Evolutionary conservation across 441 rosid species (phyloP).

Genomic region (Gossypium gossypioides): DNA sequence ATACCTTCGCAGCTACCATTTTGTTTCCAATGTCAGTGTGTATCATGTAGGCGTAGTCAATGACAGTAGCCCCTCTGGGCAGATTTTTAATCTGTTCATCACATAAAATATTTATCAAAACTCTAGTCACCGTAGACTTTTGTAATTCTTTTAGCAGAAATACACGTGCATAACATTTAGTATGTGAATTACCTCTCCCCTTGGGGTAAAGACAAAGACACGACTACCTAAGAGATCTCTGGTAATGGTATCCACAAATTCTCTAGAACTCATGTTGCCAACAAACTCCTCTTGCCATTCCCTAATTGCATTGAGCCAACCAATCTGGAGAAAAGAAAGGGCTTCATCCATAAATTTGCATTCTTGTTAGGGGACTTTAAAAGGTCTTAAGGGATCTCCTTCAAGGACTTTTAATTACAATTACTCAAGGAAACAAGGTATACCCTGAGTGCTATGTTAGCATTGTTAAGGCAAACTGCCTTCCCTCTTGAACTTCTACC

Average conservation of each 20-base stretch:
- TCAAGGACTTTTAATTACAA: slow-evolving; percentile 21
- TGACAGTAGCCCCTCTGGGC: slow-evolving; percentile 86
- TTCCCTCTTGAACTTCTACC: slow-evolving; percentile 71
- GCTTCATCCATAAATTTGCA: slow-evolving; percentile 33
- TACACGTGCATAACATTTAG: not conserved
- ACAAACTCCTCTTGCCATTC: slow-evolving; percentile 99
- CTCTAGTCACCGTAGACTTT: slow-evolving; percentile 12
- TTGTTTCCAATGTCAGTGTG: slow-evolving; percentile 95
- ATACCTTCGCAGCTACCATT: slow-evolving; percentile 96
- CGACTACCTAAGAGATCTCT: slow-evolving; percentile 89
- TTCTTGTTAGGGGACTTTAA: slow-evolving; percentile 18
- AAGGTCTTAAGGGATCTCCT: slow-evolving; percentile 13
- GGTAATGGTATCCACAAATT: slow-evolving; percentile 89
- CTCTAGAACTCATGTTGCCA: slow-evolving; percentile 99
- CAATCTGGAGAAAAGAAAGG: slow-evolving; percentile 59
- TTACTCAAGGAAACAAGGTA: slow-evolving; percentile 14
- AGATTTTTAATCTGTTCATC: slow-evolving; percentile 73
- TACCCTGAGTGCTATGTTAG: slow-evolving; percentile 93
- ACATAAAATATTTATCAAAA: not conserved
- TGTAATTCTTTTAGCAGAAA: not conserved
- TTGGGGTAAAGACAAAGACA: slow-evolving; percentile 86
- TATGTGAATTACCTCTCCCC: slow-evolving; percentile 63
- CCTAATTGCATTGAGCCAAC: slow-evolving; percentile 97
- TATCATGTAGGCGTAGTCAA: slow-evolving; percentile 96
- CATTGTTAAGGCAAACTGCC: slow-evolving; percentile 73